Base-by-base conservation (phyloP, 1,139 yeast genomes). In the Geotrichum bryndzae region DNA sequence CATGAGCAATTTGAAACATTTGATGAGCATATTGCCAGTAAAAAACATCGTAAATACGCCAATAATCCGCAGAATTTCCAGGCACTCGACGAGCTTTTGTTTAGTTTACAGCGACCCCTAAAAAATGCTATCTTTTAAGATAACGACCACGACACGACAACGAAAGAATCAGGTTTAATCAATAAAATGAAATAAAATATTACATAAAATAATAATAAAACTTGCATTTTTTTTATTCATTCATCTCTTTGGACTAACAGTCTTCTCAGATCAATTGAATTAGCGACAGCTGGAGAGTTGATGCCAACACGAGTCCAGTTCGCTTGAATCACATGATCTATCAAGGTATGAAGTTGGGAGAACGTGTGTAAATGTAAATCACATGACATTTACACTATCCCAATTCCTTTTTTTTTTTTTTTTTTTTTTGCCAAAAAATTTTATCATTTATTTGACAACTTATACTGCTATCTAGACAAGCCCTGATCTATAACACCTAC, bases 41-140 rank as follows among this genome's bases (percentile, higher is more conserved):
- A 83, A 57, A 84, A 87, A 68, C 99, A 95, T 73, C 80, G 89
- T 55, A 83, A 84, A 63, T 92, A 90, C 77, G 98, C 99, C 3
- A 77, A 80, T 60, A 85, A 88, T 68, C 84, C 84, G 68, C 74
- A 77, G 22, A 89, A 92, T 71, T 94, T 94, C 75, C 80, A 76
- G 60, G 88, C 87, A 63, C 87, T 94, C 68, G 98, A 94, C 75
- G 79, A 56, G 31, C 60, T 72, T 15, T 60, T 72, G 54, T 25
- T 45, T 10, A 31, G 51, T n/a, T 41, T 60, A 18, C 53, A 53
- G 41, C 58, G 63, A 41, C 59, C 62, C 11, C 23, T 48, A 22
- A 60, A 60, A 23, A 25, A 29, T 46, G 29, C 45, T 18, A 5
- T 41, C 22, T 41, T 41, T 18, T 41, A 41, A 35, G 41, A n/a